Percentiles rank a stretch among this genome's conserved stretches.
Conservation (phyloP, 169 alveolate genomes). For the Plasmodium sp. region DNA sequence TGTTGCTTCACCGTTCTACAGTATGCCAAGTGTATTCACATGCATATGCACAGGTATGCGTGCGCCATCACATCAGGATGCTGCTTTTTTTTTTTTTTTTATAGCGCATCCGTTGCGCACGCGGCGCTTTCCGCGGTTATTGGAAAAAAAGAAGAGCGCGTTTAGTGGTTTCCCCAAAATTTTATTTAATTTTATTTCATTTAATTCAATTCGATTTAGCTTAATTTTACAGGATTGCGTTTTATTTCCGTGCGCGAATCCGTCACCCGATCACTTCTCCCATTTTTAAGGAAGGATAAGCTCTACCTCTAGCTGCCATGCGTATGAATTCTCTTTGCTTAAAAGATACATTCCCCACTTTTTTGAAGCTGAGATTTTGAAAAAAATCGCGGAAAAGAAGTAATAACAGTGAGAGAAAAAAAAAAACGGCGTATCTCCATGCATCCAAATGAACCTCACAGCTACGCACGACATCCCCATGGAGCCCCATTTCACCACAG, state of each 20-base stretch:
- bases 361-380: not conserved
- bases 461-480: not conserved
- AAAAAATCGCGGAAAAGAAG: not conserved
- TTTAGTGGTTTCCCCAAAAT: not conserved
- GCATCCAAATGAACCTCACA: not conserved
- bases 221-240: not conserved
- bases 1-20: not conserved
- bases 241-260: not conserved
- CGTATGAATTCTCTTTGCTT: not conserved
- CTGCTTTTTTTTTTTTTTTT: not conserved
- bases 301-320: not conserved
- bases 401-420: not conserved
- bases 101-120: not conserved
- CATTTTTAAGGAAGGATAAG: not conserved
- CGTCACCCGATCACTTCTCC: not conserved
- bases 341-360: not conserved
- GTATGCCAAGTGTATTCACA: not conserved
- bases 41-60: not conserved
- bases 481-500: not conserved
- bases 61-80: not conserved
- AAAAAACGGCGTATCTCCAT: not conserved
- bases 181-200: not conserved
- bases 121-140: not conserved
- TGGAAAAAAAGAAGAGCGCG: not conserved
- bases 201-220: not conserved